A percentile compares a stretch with the other conserved stretches of the same genome.
Evolutionary conservation across 2,329 filamentous ascomycete species (phyloP).

Genomic region (Fusarium neocosmosporiellum): DNA sequence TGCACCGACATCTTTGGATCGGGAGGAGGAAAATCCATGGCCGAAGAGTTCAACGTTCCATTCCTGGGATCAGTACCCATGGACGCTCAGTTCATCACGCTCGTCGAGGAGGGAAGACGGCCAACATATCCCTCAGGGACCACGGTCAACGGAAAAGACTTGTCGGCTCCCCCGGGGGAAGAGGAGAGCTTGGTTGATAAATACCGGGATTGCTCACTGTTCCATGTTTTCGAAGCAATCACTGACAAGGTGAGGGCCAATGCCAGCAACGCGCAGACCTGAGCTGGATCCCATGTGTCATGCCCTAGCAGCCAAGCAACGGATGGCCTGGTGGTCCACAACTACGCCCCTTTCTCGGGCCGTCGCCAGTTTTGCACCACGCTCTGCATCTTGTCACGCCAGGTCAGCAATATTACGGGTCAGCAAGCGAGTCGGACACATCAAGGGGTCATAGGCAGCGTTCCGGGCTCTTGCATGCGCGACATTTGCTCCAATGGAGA

Average conservation of each 20-base stretch:
- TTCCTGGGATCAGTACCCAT: constrained; percentile 92
- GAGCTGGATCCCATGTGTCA: constrained; percentile 9
- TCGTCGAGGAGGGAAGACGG: constrained; percentile 79
- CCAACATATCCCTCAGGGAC: constrained; percentile 79
- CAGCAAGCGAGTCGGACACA: constrained; percentile 2
- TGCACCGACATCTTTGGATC: constrained; percentile 95
- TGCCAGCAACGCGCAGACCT: constrained; percentile 20
- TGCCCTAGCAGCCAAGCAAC: constrained; percentile 2
- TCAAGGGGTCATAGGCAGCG: not conserved
- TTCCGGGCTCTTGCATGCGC: constrained; percentile 2
- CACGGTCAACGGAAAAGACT: constrained; percentile 66
- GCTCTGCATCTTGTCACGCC: constrained; percentile 15
- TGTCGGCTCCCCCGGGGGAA: constrained; percentile 48
- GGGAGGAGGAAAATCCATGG: constrained; percentile 91
- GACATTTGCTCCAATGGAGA: constrained; percentile 1
- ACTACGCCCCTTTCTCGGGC: constrained; percentile 25
- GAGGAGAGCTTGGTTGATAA: constrained; percentile 70
- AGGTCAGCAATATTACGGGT: constrained; percentile 5
- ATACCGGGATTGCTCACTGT: constrained; percentile 78
- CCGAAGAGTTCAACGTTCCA: constrained; percentile 82
- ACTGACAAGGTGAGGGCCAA: constrained; percentile 56
- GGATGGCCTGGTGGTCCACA: constrained; percentile 8
- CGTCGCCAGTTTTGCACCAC: constrained; percentile 23
- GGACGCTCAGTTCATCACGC: constrained; percentile 88
- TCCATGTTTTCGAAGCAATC: constrained; percentile 74